Percentiles rank a stretch among this genome's conserved stretches.
Conservation (phyloP, 345 rosid species). For the Geranium rotundifolium region DNA sequence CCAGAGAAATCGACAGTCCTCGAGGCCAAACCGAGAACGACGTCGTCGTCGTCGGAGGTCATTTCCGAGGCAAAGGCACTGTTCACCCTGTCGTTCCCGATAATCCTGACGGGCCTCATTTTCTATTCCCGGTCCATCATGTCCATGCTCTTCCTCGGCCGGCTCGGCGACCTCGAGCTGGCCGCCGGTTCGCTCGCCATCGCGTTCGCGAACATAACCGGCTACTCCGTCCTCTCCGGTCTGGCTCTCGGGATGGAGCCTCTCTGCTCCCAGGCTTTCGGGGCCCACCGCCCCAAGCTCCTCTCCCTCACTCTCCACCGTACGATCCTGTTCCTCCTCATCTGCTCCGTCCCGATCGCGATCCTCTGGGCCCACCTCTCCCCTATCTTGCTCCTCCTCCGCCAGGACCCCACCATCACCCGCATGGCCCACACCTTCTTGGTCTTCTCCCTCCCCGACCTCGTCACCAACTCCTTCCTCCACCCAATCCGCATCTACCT, state of each 20-base stretch:
- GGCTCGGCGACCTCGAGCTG: slow-evolving; percentile 29
- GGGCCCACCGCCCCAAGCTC: slow-evolving; percentile 26
- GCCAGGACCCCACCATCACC: slow-evolving; percentile 30
- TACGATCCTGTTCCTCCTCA: slow-evolving; percentile 28
- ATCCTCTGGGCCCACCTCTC: slow-evolving; percentile 32
- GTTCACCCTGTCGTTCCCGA: slow-evolving; percentile 28
- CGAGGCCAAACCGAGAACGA: no score
- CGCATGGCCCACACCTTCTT: slow-evolving; percentile 25
- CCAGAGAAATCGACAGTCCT: no score
- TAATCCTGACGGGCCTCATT: slow-evolving; percentile 31
- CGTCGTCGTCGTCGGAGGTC: no score
- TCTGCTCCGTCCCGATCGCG: slow-evolving; percentile 28
- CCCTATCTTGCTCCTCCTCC: slow-evolving; percentile 22
- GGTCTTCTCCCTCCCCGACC: slow-evolving; percentile 32
- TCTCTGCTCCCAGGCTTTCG: slow-evolving; percentile 40
- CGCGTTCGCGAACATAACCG: slow-evolving; percentile 29
- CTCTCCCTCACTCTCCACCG: slow-evolving; percentile 25
- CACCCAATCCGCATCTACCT: slow-evolving; percentile 38
- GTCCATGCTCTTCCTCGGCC: slow-evolving; percentile 46
- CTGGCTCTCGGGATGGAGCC: slow-evolving; percentile 35
- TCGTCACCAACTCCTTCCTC: slow-evolving; percentile 27
- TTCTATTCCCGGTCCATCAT: slow-evolving; percentile 42
- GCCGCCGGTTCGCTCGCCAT: slow-evolving; percentile 40
- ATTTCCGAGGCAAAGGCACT: slow-evolving; percentile 21
- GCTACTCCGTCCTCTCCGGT: slow-evolving; percentile 19